These are phyloP conservation scores for Plasmodium cynomolgi DNA, from an alignment of 169 alveolate species.

Conservation along the genomic window DNA sequence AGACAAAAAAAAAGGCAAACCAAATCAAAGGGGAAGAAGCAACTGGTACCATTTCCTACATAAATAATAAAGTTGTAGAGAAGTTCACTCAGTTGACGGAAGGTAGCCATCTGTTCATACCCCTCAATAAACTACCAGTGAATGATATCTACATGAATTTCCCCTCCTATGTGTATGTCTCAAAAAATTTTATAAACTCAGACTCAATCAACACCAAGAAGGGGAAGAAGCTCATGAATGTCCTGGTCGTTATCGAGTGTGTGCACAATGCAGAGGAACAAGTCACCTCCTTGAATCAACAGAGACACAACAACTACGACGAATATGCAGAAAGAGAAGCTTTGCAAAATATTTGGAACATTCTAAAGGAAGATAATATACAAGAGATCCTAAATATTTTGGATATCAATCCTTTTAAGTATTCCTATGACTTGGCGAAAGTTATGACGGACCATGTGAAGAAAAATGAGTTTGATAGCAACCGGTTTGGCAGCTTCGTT, in stretches of 20 bases:
- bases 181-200: slow-evolving; percentile 65
- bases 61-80: slow-evolving; percentile 42
- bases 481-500: slow-evolving; percentile 18
- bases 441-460: slow-evolving; percentile 35
- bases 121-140: slow-evolving; percentile 66
- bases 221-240: slow-evolving; percentile 56
- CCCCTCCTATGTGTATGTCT: slow-evolving; percentile 74
- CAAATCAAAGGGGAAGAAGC: background rate
- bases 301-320: slow-evolving; percentile 57
- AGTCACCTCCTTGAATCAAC: background rate
- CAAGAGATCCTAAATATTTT: slow-evolving; percentile 59
- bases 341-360: slow-evolving; percentile 57
- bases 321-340: slow-evolving; percentile 57
- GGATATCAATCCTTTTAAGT: slow-evolving; percentile 66
- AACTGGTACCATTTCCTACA: background rate
- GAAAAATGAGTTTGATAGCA: slow-evolving; percentile 10
- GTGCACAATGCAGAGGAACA: slow-evolving; percentile 16
- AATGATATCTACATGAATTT: slow-evolving; percentile 65
- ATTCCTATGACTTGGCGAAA: slow-evolving; percentile 61
- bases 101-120: slow-evolving; percentile 29
- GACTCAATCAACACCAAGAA: slow-evolving; percentile 64
- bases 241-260: slow-evolving; percentile 65
- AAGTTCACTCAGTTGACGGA: slow-evolving; percentile 11
- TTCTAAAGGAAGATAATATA: slow-evolving; percentile 38
- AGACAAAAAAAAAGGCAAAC: background rate